Evolutionary conservation across 2,329 filamentous ascomycete species (phyloP).

Genomic region (Fusarium circinatum): DNA sequence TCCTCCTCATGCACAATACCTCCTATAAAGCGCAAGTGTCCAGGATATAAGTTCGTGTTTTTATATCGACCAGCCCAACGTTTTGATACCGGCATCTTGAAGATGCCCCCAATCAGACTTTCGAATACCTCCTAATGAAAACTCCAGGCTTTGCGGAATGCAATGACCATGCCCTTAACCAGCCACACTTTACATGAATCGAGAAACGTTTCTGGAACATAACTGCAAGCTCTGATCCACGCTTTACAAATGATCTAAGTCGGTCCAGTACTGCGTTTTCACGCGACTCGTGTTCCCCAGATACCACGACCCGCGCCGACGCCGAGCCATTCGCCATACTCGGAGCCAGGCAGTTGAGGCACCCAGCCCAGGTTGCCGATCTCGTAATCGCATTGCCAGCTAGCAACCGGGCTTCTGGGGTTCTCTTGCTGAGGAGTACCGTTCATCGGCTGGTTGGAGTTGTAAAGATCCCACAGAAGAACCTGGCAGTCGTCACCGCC

Average conservation of each 20-base stretch:
- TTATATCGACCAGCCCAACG: slow-evolving; percentile 30
- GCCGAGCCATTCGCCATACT: slow-evolving; percentile 85
- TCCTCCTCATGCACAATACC: neutral
- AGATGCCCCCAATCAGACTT: slow-evolving; percentile 37
- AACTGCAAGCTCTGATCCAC: slow-evolving; percentile 6
- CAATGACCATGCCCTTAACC: slow-evolving; percentile 39
- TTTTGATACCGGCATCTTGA: slow-evolving; percentile 37
- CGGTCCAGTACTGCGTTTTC: slow-evolving; percentile 31
- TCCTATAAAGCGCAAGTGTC: neutral
- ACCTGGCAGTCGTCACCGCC: slow-evolving; percentile 93
- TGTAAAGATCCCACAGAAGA: slow-evolving; percentile 92
- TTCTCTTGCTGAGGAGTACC: slow-evolving; percentile 64
- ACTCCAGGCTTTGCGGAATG: slow-evolving; percentile 44
- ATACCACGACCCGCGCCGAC: slow-evolving; percentile 83
- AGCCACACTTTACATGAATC: slow-evolving; percentile 40
- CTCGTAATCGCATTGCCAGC: slow-evolving; percentile 89
- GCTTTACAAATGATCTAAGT: slow-evolving; percentile 26
- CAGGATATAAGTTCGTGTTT: slow-evolving; percentile 28
- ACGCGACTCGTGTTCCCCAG: slow-evolving; percentile 73
- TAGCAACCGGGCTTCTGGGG: slow-evolving; percentile 74
- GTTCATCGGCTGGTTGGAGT: slow-evolving; percentile 61
- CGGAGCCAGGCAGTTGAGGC: slow-evolving; percentile 73
- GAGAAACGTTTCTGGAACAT: slow-evolving; percentile 21
- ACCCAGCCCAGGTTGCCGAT: slow-evolving; percentile 88
- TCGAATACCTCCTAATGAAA: slow-evolving; percentile 32